A percentile compares a stretch with the other conserved stretches of the same genome.
Evolutionary conservation across 352 stramenopile species (phyloP).

Genomic region (Globisporangium carolinianum): DNA sequence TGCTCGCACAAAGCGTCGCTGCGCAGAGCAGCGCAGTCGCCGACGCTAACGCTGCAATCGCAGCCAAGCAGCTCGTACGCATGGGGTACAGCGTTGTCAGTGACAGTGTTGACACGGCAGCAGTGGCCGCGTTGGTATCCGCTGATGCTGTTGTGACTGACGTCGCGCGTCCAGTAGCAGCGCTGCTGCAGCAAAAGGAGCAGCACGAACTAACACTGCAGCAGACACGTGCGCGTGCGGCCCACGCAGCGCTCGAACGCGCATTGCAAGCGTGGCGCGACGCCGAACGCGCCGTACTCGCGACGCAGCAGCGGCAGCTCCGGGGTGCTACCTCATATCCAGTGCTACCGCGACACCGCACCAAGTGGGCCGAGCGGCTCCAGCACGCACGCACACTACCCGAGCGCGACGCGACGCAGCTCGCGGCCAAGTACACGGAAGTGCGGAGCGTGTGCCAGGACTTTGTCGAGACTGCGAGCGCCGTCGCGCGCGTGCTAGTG

Average conservation of each 20-base stretch:
- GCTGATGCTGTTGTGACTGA: no score
- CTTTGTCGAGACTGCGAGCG: conserved; percentile 73
- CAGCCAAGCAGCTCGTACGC: conserved; percentile 46
- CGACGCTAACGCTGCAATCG: conserved; percentile 30
- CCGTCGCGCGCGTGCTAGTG: conserved; percentile 71
- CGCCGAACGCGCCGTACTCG: conserved; percentile 48
- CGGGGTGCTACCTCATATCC: conserved; percentile 34
- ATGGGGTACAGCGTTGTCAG: conserved; percentile 44
- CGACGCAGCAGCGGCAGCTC: conserved; percentile 48
- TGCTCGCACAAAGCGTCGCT: conserved; percentile 33
- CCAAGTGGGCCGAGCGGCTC: conserved; percentile 56
- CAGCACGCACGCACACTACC: conserved; percentile 37
- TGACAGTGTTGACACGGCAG: conserved; percentile 1
- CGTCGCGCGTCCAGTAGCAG: conserved; percentile 13
- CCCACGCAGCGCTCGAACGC: conserved; percentile 46
- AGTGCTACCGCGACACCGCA: conserved; percentile 39
- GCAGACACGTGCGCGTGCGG: conserved; percentile 44
- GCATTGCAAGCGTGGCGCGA: conserved; percentile 73
- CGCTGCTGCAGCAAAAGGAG: conserved; percentile 47
- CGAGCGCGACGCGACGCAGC: conserved; percentile 29
- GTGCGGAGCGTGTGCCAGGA: conserved; percentile 82
- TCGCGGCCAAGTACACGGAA: conserved; percentile 81
- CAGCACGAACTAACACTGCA: conserved; percentile 36
- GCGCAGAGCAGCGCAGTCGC: conserved; percentile 30
- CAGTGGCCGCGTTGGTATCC: background rate